Evolutionary conservation across 2,329 filamentous ascomycete genomes (phyloP), one percentile per base, ranked within the genome.

Genomic region (Hypoxylon sp.): DNA sequence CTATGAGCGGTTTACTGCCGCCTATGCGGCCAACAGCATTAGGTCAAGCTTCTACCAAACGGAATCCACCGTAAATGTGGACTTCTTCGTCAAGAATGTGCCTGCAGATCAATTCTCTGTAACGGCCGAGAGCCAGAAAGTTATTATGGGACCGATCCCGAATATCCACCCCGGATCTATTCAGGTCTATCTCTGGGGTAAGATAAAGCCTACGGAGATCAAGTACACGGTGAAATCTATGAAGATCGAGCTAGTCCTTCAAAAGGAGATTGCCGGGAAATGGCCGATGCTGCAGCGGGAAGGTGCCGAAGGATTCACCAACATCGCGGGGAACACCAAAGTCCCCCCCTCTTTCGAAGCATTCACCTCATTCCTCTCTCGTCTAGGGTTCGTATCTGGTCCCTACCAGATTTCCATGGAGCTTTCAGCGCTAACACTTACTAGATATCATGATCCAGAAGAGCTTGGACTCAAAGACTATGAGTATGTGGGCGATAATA

Each of bases 161-260:
- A 19, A 82, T 86, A 32, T 77, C 79, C 17, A 83, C 79, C 13
- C 82, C 84, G 5, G 78, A 59, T 17, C 83, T 0, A 84, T 93
- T 46, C 85, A 89, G 17, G 89, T 86, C 2, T 69, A 91, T 5
- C 86, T 95, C 2, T 93, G 86, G 77, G 88, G 86, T 13, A 77
- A 85, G 9, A 89, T 97, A 73, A 86, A 92, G 57, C 79, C 87
- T 0, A 74, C 83, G 1, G 79, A 84, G 32, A 93, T 89, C 19
- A 90, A 84, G 48, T 87, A 83, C 72, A 86, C 84, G 0, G 86
- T 97, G 59, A 90, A 91, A 45, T 85, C 91, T 1, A 93, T 89
- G 75, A 97, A 97, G 78, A 85, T 97, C 59, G 94, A 97, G 78
- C 82, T 97, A 38, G 86, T 82, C 10, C 85, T 97, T 14, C 85